Evolutionary conservation across 805 yeast species (phyloP), one percentile per base, ranked within the genome.

Genomic region (Ogataea populi-albae): DNA sequence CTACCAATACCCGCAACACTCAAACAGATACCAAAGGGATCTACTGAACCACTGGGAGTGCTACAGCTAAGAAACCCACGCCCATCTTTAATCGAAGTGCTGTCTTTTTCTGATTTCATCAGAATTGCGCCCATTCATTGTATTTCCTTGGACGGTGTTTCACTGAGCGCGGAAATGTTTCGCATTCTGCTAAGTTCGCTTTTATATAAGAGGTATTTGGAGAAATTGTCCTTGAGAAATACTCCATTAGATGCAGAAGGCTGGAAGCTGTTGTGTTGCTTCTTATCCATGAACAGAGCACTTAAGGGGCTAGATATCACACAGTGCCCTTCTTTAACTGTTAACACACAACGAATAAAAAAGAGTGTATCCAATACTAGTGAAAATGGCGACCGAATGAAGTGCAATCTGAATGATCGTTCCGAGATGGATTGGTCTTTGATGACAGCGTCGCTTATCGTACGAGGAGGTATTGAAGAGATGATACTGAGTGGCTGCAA

Each of bases 1-100:
- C 59, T 89, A 42, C 97, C 98, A 2, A 89, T 89, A 32, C 91
- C 95, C 3, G 91, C 95, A 3, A 87, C 91, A 5, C 54, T 86
- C 48, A 82, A 83, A 52, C 95, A 86, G 55, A 71, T 89, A 43
- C 85, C 86, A 1, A 79, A 79, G 52, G 86, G 84, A 16, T 79
- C 87, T 19, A 72, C 80, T 30, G 79, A 85, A 1, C 95, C 96
- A 4, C 59, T 89, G 17, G 79, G 86, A 5, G 55, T 75, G 3
- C 57, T 89, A 38, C 86, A 82, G 50, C 66, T 91, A 40, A 65
- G 85, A 50, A 89, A 89, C 53, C 94, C 96, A n/a, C 69, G 77
- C 34, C 98, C 98, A 2, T 85, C 96, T 0, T 64, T 86, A 65
- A 80, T 91, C 45, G 98, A 89, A 62, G 73, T 89, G 17, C 75